phyloP scores from a whole-genome alignment of 2,329 filamentous ascomycete genomes.

The Teratosphaeria gauchensis region DNA sequence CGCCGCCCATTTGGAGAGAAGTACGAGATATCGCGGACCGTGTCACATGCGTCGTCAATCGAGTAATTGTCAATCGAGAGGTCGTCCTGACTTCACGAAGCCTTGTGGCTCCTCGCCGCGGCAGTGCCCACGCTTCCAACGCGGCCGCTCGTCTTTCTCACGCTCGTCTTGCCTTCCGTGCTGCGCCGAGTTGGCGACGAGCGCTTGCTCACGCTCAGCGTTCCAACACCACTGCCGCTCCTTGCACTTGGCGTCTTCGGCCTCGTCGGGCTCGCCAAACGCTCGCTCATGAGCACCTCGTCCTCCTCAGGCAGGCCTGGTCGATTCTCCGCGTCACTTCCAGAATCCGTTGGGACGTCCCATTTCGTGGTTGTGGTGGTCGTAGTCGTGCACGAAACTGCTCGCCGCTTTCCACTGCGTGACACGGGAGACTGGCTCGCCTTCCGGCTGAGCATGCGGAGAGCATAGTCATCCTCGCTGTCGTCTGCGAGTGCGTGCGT shows the following conservation, averaged over 20 bases:
- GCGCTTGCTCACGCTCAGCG: slow-evolving; percentile 38
- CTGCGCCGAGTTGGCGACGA: slow-evolving; percentile 36
- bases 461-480: slow-evolving; percentile 74
- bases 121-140: slow-evolving; percentile 34
- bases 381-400: slow-evolving; percentile 65
- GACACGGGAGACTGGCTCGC: slow-evolving; percentile 49
- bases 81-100: slow-evolving; percentile 4
- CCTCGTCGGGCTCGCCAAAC: slow-evolving; percentile 19
- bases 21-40: neutral
- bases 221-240: slow-evolving; percentile 33
- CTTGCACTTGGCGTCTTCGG: slow-evolving; percentile 38
- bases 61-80: neutral
- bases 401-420: slow-evolving; percentile 54
- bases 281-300: slow-evolving; percentile 14
- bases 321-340: slow-evolving; percentile 39
- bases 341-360: slow-evolving; percentile 31
- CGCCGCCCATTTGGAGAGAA: neutral
- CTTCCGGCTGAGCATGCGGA: slow-evolving; percentile 63
- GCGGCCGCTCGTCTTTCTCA: slow-evolving; percentile 42
- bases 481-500: slow-evolving; percentile 53
- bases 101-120: slow-evolving; percentile 6
- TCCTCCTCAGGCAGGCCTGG: slow-evolving; percentile 18
- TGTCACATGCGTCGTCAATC: neutral
- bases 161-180: slow-evolving; percentile 39
- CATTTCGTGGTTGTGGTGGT: slow-evolving; percentile 52